phyloP scores from a whole-genome alignment of 148 eudicot species.

The Selenicereus undatus region DNA sequence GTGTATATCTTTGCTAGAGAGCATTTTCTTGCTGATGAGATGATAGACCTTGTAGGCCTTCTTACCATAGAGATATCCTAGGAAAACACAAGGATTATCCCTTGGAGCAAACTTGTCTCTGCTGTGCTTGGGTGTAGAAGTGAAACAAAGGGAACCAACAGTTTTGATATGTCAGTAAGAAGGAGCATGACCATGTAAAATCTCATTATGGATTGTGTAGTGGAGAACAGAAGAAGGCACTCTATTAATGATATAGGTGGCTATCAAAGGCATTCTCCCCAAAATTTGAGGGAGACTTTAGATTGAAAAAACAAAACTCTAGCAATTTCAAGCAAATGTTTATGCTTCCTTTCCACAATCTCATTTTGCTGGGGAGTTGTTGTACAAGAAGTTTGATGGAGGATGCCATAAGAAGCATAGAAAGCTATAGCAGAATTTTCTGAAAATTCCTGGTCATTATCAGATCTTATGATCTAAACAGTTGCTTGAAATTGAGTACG shows the following conservation, averaged over 20 bases:
- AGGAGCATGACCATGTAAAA: not conserved
- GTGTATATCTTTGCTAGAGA: not conserved
- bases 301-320: not conserved
- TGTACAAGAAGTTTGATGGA: not conserved
- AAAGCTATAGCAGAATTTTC: not conserved
- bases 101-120: not conserved
- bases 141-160: not conserved
- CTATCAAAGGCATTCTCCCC: not conserved
- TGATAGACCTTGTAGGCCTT: not conserved
- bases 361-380: not conserved
- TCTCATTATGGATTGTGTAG: not conserved
- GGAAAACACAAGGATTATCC: not conserved
- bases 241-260: not conserved
- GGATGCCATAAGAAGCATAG: not conserved
- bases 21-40: not conserved
- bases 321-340: not conserved
- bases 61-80: not conserved
- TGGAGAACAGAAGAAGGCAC: not conserved
- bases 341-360: not conserved
- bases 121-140: not conserved
- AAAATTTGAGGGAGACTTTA: not conserved
- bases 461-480: not conserved
- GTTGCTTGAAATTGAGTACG: not conserved
- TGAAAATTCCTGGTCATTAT: not conserved
- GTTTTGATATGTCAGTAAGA: not conserved